A percentile compares a stretch with the other conserved stretches of the same genome.
These are phyloP conservation scores for Botrytis sinoallii DNA, from an alignment of 2,329 filamentous ascomycete genomes.

Conservation along the genomic window DNA sequence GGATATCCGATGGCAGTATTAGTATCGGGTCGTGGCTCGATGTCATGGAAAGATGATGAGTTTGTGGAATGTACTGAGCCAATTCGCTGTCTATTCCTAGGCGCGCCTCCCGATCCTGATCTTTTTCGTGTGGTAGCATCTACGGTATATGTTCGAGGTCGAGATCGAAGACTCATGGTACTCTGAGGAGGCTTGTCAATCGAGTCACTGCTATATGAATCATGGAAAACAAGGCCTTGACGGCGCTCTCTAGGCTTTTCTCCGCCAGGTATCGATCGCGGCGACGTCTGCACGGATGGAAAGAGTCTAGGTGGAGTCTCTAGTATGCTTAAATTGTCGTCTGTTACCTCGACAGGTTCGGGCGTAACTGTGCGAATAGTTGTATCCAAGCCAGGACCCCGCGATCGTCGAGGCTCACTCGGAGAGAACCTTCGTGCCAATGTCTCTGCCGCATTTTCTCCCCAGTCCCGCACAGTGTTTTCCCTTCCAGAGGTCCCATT, in stretches of 20 bases:
- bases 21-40: conserved; percentile 41
- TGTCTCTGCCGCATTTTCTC: conserved; percentile 33
- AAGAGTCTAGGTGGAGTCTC: conserved; percentile 10
- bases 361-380: conserved; percentile 66
- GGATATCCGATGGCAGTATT: conserved; percentile 42
- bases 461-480: conserved; percentile 34
- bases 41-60: conserved; percentile 51
- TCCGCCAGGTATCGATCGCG: conserved; percentile 46
- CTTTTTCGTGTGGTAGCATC: conserved; percentile 42
- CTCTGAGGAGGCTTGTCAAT: conserved; percentile 24
- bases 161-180: conserved; percentile 37
- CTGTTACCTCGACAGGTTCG: conserved; percentile 44
- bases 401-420: conserved; percentile 30
- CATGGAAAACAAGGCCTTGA: conserved; percentile 60
- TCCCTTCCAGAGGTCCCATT: conserved; percentile 37
- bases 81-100: conserved; percentile 59
- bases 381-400: conserved; percentile 37
- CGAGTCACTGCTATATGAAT: conserved; percentile 48
- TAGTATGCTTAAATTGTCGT: conserved; percentile 25
- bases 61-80: conserved; percentile 67
- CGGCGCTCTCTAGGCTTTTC: conserved; percentile 44
- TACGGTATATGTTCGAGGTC: conserved; percentile 50
- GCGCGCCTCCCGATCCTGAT: conserved; percentile 39
- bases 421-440: conserved; percentile 28
- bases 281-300: conserved; percentile 47